Evolutionary conservation across 257 asterid species (phyloP).

Genomic region (Cruciata laevipes): DNA sequence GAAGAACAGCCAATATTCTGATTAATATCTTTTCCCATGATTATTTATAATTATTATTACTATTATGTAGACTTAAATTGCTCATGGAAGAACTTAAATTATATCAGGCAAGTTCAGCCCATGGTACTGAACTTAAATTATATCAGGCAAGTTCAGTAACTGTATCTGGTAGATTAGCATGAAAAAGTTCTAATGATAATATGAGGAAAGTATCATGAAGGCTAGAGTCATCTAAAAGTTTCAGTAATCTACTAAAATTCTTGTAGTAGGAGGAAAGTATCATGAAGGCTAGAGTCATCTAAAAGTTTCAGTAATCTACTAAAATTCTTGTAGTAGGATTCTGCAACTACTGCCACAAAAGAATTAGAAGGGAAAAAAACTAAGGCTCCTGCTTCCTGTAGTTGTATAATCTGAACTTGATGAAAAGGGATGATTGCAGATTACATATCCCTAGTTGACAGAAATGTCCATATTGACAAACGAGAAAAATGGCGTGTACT

Average conservation of each 20-base stretch:
- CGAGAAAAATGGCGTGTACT: slow-evolving; percentile 12
- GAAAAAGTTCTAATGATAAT: background rate
- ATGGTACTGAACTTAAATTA: background rate
- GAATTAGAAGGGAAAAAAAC: background rate
- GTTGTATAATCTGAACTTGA: slow-evolving; percentile 6
- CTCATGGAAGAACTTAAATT: too few species aligned
- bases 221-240: slow-evolving; percentile 5
- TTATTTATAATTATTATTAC: background rate
- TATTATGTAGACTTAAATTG: background rate
- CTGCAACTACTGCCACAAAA: slow-evolving; percentile 5
- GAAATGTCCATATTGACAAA: slow-evolving; percentile 7
- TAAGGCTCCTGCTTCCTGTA: slow-evolving; percentile 11
- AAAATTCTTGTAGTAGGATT: background rate
- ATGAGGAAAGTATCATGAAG: slow-evolving; percentile 4
- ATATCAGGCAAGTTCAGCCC: too few species aligned
- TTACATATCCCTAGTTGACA: slow-evolving; percentile 7
- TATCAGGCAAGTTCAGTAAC: background rate
- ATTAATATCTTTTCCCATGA: background rate
- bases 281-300: slow-evolving; percentile 3
- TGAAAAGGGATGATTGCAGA: slow-evolving; percentile 1
- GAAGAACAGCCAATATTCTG: background rate
- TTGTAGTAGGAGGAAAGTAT: slow-evolving; percentile 9
- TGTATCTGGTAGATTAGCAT: background rate
- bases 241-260: slow-evolving; percentile 13
- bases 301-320: slow-evolving; percentile 12